phyloP scores from a whole-genome alignment of 495 filamentous ascomycete genomes.

The Neurospora terricola region DNA sequence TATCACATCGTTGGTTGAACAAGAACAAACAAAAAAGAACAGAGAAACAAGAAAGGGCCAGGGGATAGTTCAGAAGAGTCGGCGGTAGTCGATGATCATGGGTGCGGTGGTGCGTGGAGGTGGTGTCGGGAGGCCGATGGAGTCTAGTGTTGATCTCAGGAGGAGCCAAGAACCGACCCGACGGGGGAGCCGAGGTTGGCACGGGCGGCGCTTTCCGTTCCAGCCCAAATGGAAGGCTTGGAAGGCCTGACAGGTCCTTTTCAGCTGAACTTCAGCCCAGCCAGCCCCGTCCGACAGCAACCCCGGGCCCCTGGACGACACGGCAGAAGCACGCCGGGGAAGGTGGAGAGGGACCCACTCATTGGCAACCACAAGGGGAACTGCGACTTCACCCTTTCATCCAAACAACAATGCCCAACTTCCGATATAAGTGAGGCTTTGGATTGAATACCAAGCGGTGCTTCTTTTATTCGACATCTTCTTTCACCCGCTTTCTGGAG shows the following conservation, averaged over 20 bases:
- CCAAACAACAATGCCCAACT: not conserved
- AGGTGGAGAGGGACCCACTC: not conserved
- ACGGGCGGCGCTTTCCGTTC: not conserved
- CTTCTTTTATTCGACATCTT: too few relatives aligned
- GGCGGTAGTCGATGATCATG: not conserved
- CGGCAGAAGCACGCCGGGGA: not conserved
- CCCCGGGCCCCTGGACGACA: not conserved
- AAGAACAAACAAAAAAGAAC: not conserved
- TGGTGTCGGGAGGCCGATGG: not conserved
- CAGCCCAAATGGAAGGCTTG: not conserved
- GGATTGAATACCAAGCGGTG: not conserved
- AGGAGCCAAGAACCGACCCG: not conserved
- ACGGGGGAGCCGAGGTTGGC: conserved; percentile 6
- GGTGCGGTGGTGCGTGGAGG: not conserved
- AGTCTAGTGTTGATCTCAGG: not conserved
- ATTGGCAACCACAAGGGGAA: not conserved
- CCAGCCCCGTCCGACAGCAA: not conserved
- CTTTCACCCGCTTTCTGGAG: not conserved
- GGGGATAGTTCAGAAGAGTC: not conserved
- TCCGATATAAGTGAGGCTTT: not conserved
- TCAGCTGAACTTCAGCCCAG: not conserved
- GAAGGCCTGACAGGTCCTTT: not conserved
- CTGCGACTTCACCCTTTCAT: not conserved
- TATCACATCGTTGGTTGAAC: not conserved
- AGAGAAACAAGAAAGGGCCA: not conserved